Conservation (phyloP, 2,329 filamentous ascomycete species). For the Talaromyces sp. region DNA sequence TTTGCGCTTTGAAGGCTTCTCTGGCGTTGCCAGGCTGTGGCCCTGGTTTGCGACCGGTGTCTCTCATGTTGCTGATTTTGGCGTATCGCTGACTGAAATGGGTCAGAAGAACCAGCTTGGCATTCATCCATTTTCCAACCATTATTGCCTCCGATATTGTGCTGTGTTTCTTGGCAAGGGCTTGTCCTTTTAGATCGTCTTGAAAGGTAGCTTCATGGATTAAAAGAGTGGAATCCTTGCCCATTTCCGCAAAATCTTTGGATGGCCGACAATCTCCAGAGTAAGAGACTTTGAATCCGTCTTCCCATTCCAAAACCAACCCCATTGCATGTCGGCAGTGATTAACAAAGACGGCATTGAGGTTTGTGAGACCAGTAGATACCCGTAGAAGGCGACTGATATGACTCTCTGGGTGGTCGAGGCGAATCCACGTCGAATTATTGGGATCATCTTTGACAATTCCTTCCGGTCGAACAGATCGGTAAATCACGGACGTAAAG, state of each 20-base stretch:
- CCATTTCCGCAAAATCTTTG: conserved; percentile 65
- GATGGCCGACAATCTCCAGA: conserved; percentile 91
- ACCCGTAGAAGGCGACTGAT: conserved; percentile 44
- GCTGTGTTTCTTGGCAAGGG: conserved; percentile 81
- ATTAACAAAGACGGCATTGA: conserved; percentile 65
- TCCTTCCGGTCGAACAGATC: conserved; percentile 29
- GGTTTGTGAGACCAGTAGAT: conserved; percentile 60
- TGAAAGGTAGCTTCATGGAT: conserved; percentile 97
- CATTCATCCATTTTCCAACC: conserved; percentile 74
- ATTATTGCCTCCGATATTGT: conserved; percentile 82
- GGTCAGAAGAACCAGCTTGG: conserved; percentile 76
- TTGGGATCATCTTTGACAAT: conserved; percentile 25
- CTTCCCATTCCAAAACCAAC: conserved; percentile 71
- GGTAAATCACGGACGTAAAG: conserved; percentile 30
- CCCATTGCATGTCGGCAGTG: conserved; percentile 81
- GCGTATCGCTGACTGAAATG: conserved; percentile 95
- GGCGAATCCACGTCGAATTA: conserved; percentile 24
- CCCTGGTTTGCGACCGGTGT: neutral
- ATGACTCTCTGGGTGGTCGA: conserved; percentile 27
- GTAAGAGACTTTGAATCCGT: conserved; percentile 82
- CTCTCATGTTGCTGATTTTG: conserved; percentile 54
- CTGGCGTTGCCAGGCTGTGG: neutral
- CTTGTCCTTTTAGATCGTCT: conserved; percentile 75
- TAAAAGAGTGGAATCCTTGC: conserved; percentile 72
- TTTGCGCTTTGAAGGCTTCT: neutral